Evolutionary conservation across 345 rosid genomes (phyloP).

Genomic region (Theobroma cacao): DNA sequence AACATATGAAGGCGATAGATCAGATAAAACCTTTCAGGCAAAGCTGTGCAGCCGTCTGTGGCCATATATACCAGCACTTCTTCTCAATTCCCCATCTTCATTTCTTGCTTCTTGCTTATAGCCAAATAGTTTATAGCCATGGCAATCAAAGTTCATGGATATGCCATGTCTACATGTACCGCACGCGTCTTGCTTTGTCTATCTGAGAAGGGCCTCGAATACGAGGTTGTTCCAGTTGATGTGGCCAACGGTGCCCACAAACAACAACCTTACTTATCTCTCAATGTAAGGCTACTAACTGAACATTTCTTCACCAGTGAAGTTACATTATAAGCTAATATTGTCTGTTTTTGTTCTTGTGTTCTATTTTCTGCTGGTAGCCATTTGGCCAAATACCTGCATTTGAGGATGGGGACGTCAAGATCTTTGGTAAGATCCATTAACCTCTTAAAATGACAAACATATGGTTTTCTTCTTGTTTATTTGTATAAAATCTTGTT

Average conservation of each 20-base stretch:
- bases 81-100: background rate
- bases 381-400: slow-evolving; percentile 52
- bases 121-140: background rate
- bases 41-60: background rate
- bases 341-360: background rate
- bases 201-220: slow-evolving; percentile 20
- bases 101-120: background rate
- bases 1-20: background rate
- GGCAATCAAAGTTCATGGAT: slow-evolving; percentile 32
- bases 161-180: slow-evolving; percentile 12
- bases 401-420: slow-evolving; percentile 35
- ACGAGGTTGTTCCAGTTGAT: slow-evolving; percentile 24
- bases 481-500: background rate
- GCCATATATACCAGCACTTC: background rate
- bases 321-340: background rate
- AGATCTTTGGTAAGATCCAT: slow-evolving; percentile 33
- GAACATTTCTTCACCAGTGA: background rate
- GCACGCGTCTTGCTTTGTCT: slow-evolving; percentile 25
- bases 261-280: slow-evolving; percentile 28
- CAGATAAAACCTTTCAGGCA: background rate
- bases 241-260: slow-evolving; percentile 13
- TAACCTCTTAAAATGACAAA: background rate
- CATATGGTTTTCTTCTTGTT: background rate
- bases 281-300: slow-evolving; percentile 18
- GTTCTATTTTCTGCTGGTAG: slow-evolving; percentile 7